These are phyloP conservation scores for Myriosclerotinia scirpicola DNA, from an alignment of 2,329 filamentous ascomycete species.

Conservation along the genomic window DNA sequence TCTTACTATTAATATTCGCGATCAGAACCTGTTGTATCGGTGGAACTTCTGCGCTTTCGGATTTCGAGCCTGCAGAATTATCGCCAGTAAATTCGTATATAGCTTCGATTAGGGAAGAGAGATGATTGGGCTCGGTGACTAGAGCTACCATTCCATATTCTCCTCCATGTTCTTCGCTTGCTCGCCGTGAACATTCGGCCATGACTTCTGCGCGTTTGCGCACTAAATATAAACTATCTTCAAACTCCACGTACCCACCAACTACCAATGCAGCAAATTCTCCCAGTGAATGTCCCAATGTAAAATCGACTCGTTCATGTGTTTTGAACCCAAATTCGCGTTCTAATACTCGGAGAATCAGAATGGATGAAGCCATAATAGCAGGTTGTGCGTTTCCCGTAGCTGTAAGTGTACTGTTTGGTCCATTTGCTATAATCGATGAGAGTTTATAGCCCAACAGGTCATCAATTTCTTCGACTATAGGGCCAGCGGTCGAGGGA, in stretches of 20 bases:
- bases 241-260: slow-evolving; percentile 74
- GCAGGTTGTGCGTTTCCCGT: slow-evolving; percentile 91
- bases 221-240: slow-evolving; percentile 76
- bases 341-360: slow-evolving; percentile 86
- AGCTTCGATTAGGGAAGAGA: slow-evolving; percentile 66
- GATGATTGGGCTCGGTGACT: slow-evolving; percentile 79
- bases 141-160: slow-evolving; percentile 94
- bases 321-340: slow-evolving; percentile 77
- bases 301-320: slow-evolving; percentile 71
- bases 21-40: slow-evolving; percentile 85
- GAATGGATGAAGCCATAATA: slow-evolving; percentile 91
- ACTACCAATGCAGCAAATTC: slow-evolving; percentile 91
- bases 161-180: slow-evolving; percentile 66
- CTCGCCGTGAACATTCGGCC: slow-evolving; percentile 70
- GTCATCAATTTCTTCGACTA: slow-evolving; percentile 83
- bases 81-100: slow-evolving; percentile 79
- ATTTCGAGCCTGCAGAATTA: slow-evolving; percentile 62
- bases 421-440: slow-evolving; percentile 74
- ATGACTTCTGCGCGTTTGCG: slow-evolving; percentile 78
- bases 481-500: slow-evolving; percentile 70
- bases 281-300: slow-evolving; percentile 85
- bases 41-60: slow-evolving; percentile 65
- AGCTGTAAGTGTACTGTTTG: slow-evolving; percentile 72
- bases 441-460: slow-evolving; percentile 74
- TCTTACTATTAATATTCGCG: slow-evolving; percentile 93